Conservation (phyloP, 2,329 filamentous ascomycete genomes). For the Aspergillus sp. region DNA sequence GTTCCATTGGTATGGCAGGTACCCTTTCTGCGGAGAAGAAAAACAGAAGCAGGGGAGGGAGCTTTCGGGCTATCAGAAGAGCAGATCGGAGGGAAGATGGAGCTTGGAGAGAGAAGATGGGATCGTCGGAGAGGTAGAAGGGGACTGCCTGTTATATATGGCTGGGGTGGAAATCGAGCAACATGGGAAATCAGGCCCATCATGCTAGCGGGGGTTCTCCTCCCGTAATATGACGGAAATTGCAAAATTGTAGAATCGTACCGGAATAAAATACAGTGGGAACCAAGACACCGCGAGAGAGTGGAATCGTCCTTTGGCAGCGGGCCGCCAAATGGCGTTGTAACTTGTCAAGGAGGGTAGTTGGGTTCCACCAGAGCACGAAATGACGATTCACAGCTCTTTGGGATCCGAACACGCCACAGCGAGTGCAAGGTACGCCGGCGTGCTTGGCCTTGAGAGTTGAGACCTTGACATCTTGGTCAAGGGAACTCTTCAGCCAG, state of each 20-base stretch:
- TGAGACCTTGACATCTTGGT: background rate
- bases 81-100: conserved; percentile 4
- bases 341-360: background rate
- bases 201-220: background rate
- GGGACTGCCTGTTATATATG: conserved; percentile 16
- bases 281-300: background rate
- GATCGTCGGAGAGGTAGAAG: conserved; percentile 13
- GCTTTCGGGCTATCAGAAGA: conserved; percentile 1
- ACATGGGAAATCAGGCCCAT: conserved; percentile 8
- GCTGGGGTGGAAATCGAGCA: conserved; percentile 7
- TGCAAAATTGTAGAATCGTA: conserved; percentile 5
- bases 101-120: conserved; percentile 5
- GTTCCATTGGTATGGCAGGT: conserved; percentile 19
- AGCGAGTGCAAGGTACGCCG: background rate
- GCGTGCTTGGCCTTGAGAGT: background rate
- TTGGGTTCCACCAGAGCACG: conserved; percentile 16
- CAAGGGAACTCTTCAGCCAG: background rate
- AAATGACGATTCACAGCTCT: conserved; percentile 6
- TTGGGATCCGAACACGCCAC: conserved; percentile 3
- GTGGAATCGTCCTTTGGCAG: conserved; percentile 18
- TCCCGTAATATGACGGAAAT: background rate
- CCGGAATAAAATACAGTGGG: conserved; percentile 10
- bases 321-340: conserved; percentile 9
- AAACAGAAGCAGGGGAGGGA: background rate
- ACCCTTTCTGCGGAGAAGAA: background rate